A percentile compares a stretch with the other conserved stretches of the same genome.
These are phyloP conservation scores for Xerocomellus dryophilus DNA, from an alignment of 768 basidiomycete species.

Conservation along the genomic window DNA sequence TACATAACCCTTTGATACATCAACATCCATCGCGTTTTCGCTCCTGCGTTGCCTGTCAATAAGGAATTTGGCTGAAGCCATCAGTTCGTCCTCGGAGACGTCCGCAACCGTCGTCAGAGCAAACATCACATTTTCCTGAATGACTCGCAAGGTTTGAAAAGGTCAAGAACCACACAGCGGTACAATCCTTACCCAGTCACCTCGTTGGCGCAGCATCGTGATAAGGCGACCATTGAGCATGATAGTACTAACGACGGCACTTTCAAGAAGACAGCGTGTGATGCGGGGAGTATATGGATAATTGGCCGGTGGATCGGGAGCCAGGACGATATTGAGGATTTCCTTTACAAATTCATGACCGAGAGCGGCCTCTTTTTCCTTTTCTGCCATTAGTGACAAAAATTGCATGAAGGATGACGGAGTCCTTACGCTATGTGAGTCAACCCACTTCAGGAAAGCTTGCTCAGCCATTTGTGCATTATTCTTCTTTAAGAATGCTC, in stretches of 20 bases:
- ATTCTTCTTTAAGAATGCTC: conserved; percentile 40
- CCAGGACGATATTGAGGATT: conserved; percentile 50
- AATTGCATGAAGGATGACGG: not conserved
- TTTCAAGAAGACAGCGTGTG: conserved; percentile 55
- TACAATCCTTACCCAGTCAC: conserved; percentile 61
- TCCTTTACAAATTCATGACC: conserved; percentile 59
- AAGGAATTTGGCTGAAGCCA: conserved; percentile 48
- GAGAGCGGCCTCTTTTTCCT: conserved; percentile 20
- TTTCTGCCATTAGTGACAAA: conserved; percentile 1
- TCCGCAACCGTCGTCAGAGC: conserved; percentile 58
- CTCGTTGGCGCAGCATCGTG: conserved; percentile 45
- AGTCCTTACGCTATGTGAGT: conserved; percentile 31
- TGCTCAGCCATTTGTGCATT: conserved; percentile 51
- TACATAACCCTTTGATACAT: conserved; percentile 24
- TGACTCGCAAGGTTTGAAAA: not conserved
- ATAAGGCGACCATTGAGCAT: conserved; percentile 66
- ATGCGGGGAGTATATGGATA: conserved; percentile 56
- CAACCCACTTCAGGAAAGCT: conserved; percentile 62
- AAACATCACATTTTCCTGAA: conserved; percentile 41
- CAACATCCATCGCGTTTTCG: conserved; percentile 37
- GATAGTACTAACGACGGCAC: conserved; percentile 50
- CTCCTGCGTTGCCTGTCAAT: conserved; percentile 36
- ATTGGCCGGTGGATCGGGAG: conserved; percentile 34
- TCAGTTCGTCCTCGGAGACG: conserved; percentile 61
- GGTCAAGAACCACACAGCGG: not conserved